These are phyloP conservation scores for Saturnispora quitensis DNA, from an alignment of 805 yeast genomes.

Conservation along the genomic window DNA sequence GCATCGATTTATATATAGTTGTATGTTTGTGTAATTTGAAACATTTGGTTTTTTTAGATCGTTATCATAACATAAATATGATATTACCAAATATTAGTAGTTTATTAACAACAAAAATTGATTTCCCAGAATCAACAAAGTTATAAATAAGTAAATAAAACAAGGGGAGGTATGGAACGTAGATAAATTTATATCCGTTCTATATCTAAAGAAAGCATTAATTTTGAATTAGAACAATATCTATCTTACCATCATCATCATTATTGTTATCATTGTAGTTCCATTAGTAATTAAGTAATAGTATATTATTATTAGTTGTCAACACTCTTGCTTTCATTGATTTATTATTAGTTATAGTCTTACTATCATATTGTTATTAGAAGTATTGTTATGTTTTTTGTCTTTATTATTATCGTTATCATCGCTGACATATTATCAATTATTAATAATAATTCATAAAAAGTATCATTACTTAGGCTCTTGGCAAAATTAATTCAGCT, in stretches of 20 bases:
- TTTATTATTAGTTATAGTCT: background rate
- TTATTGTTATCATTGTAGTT: background rate
- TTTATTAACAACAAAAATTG: background rate
- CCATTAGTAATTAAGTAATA: background rate
- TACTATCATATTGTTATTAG: background rate
- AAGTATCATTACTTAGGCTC: conserved; percentile 6
- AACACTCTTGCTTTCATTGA: background rate
- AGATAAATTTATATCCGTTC: background rate
- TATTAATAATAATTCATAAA: conserved; percentile 2
- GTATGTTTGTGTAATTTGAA: background rate
- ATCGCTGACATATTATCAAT: conserved; percentile 1
- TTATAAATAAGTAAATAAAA: background rate
- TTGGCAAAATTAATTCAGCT: conserved; percentile 19
- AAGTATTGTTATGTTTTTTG: background rate
- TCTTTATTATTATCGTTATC: conserved; percentile 1
- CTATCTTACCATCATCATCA: background rate
- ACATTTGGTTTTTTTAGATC: background rate
- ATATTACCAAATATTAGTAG: background rate
- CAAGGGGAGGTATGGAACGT: background rate
- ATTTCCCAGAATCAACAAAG: background rate
- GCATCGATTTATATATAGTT: background rate
- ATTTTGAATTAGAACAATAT: background rate
- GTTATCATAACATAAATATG: background rate
- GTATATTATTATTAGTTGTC: background rate
- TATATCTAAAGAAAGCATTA: background rate